Evolutionary conservation across 257 asterid species (phyloP).

Genomic region (Ocimum tenuiflorum): DNA sequence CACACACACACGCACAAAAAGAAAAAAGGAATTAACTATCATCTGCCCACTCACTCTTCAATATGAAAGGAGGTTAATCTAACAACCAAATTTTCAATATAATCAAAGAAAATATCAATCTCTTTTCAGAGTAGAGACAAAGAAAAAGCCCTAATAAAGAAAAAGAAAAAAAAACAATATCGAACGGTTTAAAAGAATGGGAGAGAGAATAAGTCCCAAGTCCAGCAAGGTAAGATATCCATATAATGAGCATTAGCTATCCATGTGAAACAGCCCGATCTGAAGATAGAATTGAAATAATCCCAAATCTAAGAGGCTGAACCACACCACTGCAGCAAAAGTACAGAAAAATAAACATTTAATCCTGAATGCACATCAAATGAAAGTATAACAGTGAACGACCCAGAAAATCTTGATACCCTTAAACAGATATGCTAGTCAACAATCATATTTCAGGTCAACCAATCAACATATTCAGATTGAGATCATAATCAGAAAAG

Average conservation of each 20-base stretch:
- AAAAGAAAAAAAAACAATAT: neutral
- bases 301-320: conserved; percentile 15
- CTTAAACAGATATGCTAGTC: conserved; percentile 21
- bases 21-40: neutral
- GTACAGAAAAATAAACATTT: neutral
- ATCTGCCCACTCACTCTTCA: neutral
- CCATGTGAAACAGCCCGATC: conserved; percentile 2
- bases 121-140: neutral
- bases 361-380: conserved; percentile 25
- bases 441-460: neutral
- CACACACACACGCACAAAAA: too few species aligned
- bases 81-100: neutral
- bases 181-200: neutral
- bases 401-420: conserved; percentile 30
- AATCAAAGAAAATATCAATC: conserved; percentile 5
- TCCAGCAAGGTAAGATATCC: conserved; percentile 4
- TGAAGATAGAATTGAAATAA: conserved; percentile 3
- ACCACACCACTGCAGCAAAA: conserved; percentile 5
- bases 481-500: conserved; percentile 18
- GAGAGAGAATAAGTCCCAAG: neutral
- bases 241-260: conserved; percentile 10
- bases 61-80: neutral
- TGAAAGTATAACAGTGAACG: conserved; percentile 29
- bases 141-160: neutral
- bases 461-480: neutral